Conservation (phyloP, 1,284 basidiomycete genomes). For the Trichosporon sp. region DNA sequence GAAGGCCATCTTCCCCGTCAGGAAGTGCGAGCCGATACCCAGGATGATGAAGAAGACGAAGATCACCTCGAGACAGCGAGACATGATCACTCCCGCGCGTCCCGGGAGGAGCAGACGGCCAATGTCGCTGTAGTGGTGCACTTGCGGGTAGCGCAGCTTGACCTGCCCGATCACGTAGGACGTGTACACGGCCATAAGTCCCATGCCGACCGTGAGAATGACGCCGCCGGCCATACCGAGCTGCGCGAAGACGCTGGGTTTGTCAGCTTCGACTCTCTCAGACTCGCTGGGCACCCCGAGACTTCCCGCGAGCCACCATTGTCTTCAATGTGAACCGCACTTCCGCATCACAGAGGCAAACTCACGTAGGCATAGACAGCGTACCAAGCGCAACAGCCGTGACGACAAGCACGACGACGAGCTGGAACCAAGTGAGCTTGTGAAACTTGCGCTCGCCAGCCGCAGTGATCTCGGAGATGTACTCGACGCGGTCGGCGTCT, state of each 20-base stretch:
- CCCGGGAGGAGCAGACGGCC: conserved; percentile 10
- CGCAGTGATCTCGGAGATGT: conserved; percentile 6
- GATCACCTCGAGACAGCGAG: conserved; percentile 1
- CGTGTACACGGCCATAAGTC: conserved; percentile 17
- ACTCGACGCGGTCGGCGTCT: conserved; percentile 15
- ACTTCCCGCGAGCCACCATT: too few species aligned
- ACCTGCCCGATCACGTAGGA: conserved; percentile 19
- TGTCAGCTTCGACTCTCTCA: too few species aligned
- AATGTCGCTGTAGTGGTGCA: conserved; percentile 17
- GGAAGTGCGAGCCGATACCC: conserved; percentile 15
- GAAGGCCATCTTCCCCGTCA: conserved; percentile 18
- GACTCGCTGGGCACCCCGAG: too few species aligned
- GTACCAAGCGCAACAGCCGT: conserved; percentile 15
- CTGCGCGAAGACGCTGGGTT: conserved; percentile 10
- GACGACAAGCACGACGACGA: conserved; percentile 13
- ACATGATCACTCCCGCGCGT: conserved; percentile 1
- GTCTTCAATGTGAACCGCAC: neutral
- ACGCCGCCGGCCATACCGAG: conserved; percentile 17
- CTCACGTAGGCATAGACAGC: conserved; percentile 15
- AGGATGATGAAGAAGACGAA: conserved; percentile 18
- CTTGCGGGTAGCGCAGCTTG: conserved; percentile 20
- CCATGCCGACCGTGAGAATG: conserved; percentile 15
- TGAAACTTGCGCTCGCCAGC: conserved; percentile 16
- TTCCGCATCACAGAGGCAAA: neutral
- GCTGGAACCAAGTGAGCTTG: conserved; percentile 19